Evolutionary conservation across 176 grass and related monocot genomes (phyloP), one percentile per base, ranked within the genome.

Genomic region (Melocanna baccifera): DNA sequence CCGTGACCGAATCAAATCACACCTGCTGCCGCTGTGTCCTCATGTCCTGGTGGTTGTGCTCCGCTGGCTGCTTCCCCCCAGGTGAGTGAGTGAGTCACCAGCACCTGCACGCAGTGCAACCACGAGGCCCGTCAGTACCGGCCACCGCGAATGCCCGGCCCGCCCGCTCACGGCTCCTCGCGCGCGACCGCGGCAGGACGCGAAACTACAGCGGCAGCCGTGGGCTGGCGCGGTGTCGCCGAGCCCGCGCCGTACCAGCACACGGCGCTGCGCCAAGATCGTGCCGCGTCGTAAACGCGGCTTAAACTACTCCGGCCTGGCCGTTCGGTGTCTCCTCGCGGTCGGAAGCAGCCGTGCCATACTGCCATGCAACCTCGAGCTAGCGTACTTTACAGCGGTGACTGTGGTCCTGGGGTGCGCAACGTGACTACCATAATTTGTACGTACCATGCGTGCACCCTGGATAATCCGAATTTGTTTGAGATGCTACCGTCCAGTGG

Each of bases 1-100:
- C 67, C 86, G 84, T 86, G 73, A 50, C 22, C 47, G 84, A 86
- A 86, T 83, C 47, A 83, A 51, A 78, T 1, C 79, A 66, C 79
- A 78, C 88, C 82, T 50, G 87, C 63, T 43, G 67, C 61, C 2
- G 55, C 83, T 52, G 40, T 67, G 32, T 30, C 43, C 71, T 9
- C 34, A 9, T 25, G 85, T 45, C 16, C 65, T 32, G 8, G 42
- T 20, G 26, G 55, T 12, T 19, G 12, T 18, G 45, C 82, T 66
- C 28, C 37, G 2, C 9, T 14, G 13, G 2, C 9, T 14, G 20
- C 61, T 28, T 47, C 10, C 4, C 13, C 29, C 12, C 48, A 19
- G 22, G n/a, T 18, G 62, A n/a, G 62, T 55, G 30, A 32, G n/a
- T 73, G 26, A 64, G 39, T 47, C 39, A 34, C 41, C 8, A 8